These are phyloP conservation scores for Wickerhamiella azymoides DNA, from an alignment of 805 yeast genomes.

Conservation along the genomic window DNA sequence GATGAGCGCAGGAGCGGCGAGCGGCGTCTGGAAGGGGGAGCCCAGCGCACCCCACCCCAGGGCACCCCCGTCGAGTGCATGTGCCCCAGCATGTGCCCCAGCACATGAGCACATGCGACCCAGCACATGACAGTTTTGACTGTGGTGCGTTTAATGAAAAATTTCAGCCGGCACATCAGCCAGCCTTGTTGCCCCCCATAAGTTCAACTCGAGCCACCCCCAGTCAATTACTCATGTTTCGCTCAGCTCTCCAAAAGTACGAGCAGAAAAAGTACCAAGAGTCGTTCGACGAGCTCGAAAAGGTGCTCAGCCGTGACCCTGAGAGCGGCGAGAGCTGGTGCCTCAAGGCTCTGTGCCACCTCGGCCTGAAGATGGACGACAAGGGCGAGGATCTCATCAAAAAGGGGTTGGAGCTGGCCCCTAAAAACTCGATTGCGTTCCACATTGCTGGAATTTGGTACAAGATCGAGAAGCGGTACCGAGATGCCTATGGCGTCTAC, in stretches of 20 bases:
- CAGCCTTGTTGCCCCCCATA: neutral
- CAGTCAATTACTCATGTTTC: conserved; percentile 29
- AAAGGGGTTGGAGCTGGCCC: conserved; percentile 47
- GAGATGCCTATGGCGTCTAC: conserved; percentile 68
- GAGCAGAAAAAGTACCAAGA: conserved; percentile 81
- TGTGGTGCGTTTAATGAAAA: no score
- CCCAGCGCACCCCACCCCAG: no score
- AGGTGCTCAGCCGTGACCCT: conserved; percentile 59
- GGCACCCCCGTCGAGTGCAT: no score
- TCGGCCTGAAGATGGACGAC: conserved; percentile 40
- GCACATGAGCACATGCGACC: no score
- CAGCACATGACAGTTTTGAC: no score
- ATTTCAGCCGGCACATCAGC: neutral
- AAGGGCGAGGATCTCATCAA: conserved; percentile 52
- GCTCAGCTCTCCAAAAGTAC: conserved; percentile 68
- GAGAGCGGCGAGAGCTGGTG: conserved; percentile 70
- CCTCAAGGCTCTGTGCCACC: conserved; percentile 62
- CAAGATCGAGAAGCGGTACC: conserved; percentile 52
- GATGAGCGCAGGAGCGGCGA: no score
- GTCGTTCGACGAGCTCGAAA: conserved; percentile 61
- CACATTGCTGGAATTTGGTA: conserved; percentile 80
- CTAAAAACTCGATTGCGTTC: conserved; percentile 54
- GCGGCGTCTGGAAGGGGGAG: no score
- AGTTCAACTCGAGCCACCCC: no score
- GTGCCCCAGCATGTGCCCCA: no score